phyloP scores from a whole-genome alignment of 768 basidiomycete species.

The Tephrocybe sp. region DNA sequence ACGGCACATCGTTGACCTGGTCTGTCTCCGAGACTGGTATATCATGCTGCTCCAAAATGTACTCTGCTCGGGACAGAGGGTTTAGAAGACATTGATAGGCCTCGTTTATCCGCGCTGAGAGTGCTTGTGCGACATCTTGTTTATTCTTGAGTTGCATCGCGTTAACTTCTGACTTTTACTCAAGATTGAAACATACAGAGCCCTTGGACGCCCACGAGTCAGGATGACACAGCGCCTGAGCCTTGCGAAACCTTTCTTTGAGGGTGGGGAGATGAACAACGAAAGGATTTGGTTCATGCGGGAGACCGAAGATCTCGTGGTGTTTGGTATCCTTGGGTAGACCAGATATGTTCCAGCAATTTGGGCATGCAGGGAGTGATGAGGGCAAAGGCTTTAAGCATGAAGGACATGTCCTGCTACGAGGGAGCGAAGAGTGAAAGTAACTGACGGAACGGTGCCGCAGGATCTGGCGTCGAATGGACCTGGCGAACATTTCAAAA shows the following conservation, averaged over 20 bases:
- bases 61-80: conserved; percentile 77
- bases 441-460: conserved; percentile 8
- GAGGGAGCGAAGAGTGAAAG: conserved; percentile 9
- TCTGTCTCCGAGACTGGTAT: conserved; percentile 65
- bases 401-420: conserved; percentile 49
- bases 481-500: conserved; percentile 10
- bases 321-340: conserved; percentile 56
- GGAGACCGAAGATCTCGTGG: conserved; percentile 69
- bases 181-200: conserved; percentile 39
- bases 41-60: conserved; percentile 70
- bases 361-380: conserved; percentile 69
- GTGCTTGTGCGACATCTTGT: conserved; percentile 56
- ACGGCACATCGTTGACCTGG: conserved; percentile 63
- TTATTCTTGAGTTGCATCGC: conserved; percentile 41
- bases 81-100: conserved; percentile 77
- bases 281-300: conserved; percentile 69
- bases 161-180: background rate
- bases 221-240: conserved; percentile 82
- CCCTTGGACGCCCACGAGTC: conserved; percentile 79
- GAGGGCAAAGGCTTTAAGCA: conserved; percentile 64
- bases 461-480: conserved; percentile 11
- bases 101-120: conserved; percentile 78
- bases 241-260: conserved; percentile 63
- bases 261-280: conserved; percentile 59
- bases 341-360: conserved; percentile 67